A percentile compares a stretch with the other conserved stretches of the same genome.
phyloP scores from a whole-genome alignment of 2,329 filamentous ascomycete genomes.

The Arthroderma sp. region DNA sequence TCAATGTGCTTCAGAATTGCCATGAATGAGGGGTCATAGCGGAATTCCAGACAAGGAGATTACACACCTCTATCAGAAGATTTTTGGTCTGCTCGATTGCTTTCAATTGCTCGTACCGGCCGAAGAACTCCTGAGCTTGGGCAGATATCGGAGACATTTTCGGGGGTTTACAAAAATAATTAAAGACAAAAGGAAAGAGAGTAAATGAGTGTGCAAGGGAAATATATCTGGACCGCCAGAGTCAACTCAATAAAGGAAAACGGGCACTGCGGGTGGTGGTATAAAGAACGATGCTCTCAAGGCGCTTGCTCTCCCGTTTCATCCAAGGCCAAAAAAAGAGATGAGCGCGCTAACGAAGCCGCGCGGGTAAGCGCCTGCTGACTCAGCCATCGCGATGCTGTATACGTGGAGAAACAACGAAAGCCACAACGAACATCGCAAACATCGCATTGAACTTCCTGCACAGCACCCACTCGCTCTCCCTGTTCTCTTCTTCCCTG shows the following conservation, averaged over 20 bases:
- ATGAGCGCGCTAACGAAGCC: not conserved
- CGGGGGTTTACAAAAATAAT: constrained; percentile 9
- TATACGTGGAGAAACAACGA: constrained; percentile 8
- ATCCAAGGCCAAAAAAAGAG: not conserved
- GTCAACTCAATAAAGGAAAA: not conserved
- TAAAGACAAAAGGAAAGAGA: not conserved
- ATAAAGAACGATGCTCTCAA: constrained; percentile 3
- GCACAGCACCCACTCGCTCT: not conserved
- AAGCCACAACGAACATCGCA: not conserved
- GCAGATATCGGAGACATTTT: constrained; percentile 16
- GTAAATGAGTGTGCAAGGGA: not conserved
- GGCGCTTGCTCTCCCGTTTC: not conserved
- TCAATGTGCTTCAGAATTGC: not conserved
- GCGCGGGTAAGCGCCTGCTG: constrained; percentile 1
- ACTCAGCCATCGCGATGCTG: constrained; percentile 8
- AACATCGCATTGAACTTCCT: not conserved
- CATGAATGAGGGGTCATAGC: not conserved
- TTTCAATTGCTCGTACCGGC: constrained; percentile 36
- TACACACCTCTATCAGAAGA: constrained; percentile 36
- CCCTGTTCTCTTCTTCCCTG: constrained; percentile 8
- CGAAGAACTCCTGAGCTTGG: constrained; percentile 25
- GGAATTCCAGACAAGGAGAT: not conserved
- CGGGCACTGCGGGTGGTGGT: constrained; percentile 1
- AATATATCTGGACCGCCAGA: not conserved
- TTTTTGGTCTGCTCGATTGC: constrained; percentile 37